A percentile compares a stretch with the other conserved stretches of the same genome.
These are phyloP conservation scores for Lepraria neglecta DNA, from an alignment of 495 filamentous ascomycete genomes.

Conservation along the genomic window DNA sequence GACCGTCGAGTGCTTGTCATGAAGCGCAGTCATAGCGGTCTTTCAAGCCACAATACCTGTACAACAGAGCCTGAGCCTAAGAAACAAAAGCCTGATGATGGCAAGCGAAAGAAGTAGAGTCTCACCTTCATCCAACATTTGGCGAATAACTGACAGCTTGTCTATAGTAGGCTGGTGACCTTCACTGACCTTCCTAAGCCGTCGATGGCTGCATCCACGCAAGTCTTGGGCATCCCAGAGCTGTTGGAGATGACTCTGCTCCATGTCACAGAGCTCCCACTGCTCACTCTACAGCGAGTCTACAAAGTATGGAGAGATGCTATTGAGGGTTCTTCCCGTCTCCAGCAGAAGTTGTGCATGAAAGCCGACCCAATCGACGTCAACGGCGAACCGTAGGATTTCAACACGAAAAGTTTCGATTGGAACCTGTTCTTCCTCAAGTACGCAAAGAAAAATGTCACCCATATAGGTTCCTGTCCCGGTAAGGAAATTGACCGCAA, in stretches of 20 bases:
- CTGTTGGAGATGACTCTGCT: not conserved
- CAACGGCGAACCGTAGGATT: too few species aligned
- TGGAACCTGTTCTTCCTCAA: not conserved
- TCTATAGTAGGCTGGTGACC: too few species aligned
- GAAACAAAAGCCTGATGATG: too few species aligned
- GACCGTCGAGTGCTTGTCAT: too few species aligned
- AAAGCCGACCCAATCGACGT: not conserved
- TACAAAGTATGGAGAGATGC: not conserved
- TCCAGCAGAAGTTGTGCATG: not conserved
- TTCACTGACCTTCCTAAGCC: too few species aligned
- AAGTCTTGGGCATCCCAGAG: conserved; percentile 2
- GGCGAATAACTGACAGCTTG: not conserved
- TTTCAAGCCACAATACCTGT: too few species aligned
- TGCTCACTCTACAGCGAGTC: conserved; percentile 1
- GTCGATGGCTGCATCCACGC: not conserved
- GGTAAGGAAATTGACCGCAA: too few species aligned
- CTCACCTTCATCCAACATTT: too few species aligned
- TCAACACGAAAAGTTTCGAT: too few species aligned
- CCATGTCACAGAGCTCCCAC: not conserved
- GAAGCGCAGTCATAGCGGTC: too few species aligned
- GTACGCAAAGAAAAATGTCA: not conserved
- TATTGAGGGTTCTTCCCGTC: not conserved
- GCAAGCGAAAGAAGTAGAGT: not conserved
- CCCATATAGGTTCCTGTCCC: not conserved
- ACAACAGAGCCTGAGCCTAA: too few species aligned